A percentile compares a stretch with the other conserved stretches of the same genome.
These are phyloP conservation scores for Isabelozyma pseudorhagii DNA, from an alignment of 805 yeast species.

Conservation along the genomic window DNA sequence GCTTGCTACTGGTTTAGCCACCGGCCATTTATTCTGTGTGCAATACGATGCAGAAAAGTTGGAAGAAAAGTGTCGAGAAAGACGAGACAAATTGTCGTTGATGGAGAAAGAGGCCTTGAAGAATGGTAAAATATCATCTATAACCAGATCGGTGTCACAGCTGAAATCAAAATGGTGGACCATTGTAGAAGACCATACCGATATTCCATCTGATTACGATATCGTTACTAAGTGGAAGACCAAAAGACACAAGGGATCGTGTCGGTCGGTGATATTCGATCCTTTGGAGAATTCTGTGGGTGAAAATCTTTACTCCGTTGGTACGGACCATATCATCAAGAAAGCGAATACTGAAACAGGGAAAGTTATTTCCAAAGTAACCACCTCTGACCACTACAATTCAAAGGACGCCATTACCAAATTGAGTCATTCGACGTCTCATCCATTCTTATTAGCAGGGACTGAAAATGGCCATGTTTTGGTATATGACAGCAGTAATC, in stretches of 20 bases:
- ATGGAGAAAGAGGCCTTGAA: slow-evolving; percentile 22
- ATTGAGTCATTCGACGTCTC: slow-evolving; percentile 42
- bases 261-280: slow-evolving; percentile 69
- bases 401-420: slow-evolving; percentile 38
- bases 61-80: slow-evolving; percentile 25
- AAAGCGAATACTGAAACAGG: slow-evolving; percentile 72
- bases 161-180: slow-evolving; percentile 48
- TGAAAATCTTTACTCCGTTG: slow-evolving; percentile 60
- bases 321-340: slow-evolving; percentile 77
- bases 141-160: slow-evolving; percentile 27
- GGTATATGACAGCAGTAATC: slow-evolving; percentile 57
- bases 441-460: slow-evolving; percentile 53
- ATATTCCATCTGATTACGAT: slow-evolving; percentile 20
- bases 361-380: slow-evolving; percentile 60
- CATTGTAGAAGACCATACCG: slow-evolving; percentile 24
- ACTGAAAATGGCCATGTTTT: slow-evolving; percentile 67
- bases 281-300: slow-evolving; percentile 46
- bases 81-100: slow-evolving; percentile 17
- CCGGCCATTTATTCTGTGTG: slow-evolving; percentile 69
- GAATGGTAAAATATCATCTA: slow-evolving; percentile 16
- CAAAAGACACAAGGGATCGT: slow-evolving; percentile 85
- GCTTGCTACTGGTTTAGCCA: slow-evolving; percentile 70
- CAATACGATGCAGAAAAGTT: slow-evolving; percentile 52
- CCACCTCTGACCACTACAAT: slow-evolving; percentile 16
- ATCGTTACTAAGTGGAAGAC: slow-evolving; percentile 69